phyloP scores from a whole-genome alignment of 2,329 filamentous ascomycete species.

The Fulvia fulva region DNA sequence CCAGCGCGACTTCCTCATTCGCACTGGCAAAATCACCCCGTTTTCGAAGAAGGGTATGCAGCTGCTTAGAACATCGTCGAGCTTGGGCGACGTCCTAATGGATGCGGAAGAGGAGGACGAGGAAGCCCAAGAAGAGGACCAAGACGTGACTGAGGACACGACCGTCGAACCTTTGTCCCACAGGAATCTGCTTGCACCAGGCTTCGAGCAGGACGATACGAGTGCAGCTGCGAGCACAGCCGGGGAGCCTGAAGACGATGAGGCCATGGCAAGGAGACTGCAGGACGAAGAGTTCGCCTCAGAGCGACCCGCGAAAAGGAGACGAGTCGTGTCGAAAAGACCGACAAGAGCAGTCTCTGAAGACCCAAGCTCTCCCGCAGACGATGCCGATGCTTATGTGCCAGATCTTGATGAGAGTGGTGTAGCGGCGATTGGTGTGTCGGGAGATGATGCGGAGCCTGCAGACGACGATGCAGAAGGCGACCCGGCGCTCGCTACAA shows the following conservation, averaged over 20 bases:
- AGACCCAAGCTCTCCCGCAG: slow-evolving; percentile 24
- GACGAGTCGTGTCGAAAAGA: slow-evolving; percentile 33
- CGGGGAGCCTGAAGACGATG: slow-evolving; percentile 28
- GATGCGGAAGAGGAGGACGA: slow-evolving; percentile 72
- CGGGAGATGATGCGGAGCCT: slow-evolving; percentile 35
- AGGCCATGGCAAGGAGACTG: slow-evolving; percentile 27
- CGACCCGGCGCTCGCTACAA: slow-evolving; percentile 34
- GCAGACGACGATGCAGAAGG: slow-evolving; percentile 38
- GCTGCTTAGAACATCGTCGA: slow-evolving; percentile 61
- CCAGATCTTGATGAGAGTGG: slow-evolving; percentile 40
- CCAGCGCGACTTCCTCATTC: slow-evolving; percentile 82
- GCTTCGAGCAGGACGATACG: slow-evolving; percentile 37
- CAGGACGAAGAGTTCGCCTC: slow-evolving; percentile 37
- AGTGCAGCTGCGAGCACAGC: slow-evolving; percentile 20
- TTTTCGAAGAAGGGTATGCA: slow-evolving; percentile 74
- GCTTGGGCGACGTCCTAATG: slow-evolving; percentile 70
- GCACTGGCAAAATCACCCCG: slow-evolving; percentile 95
- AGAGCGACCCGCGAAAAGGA: slow-evolving; percentile 39
- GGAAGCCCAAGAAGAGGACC: slow-evolving; percentile 43
- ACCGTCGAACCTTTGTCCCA: slow-evolving; percentile 40
- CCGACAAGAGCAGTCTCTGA: slow-evolving; percentile 21
- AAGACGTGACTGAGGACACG: slow-evolving; percentile 21
- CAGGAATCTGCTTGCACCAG: slow-evolving; percentile 47
- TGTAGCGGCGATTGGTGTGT: slow-evolving; percentile 38
- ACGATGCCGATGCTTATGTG: slow-evolving; percentile 41